These are phyloP conservation scores for Entomortierella chlamydospora DNA, from an alignment of 192 early-diverging fungal species.

Conservation along the genomic window DNA sequence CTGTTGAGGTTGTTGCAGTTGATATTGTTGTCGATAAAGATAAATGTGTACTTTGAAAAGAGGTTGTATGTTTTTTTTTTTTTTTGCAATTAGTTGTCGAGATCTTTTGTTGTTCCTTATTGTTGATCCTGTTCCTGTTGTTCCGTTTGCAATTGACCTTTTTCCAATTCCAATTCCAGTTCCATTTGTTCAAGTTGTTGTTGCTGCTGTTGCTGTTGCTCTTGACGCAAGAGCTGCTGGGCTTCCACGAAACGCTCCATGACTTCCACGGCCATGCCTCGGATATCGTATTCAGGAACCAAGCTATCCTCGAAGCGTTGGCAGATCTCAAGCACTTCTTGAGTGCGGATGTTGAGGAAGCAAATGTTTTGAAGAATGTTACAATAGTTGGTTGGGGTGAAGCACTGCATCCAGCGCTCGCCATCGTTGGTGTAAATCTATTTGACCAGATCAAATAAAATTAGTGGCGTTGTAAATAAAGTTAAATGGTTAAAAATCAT, in stretches of 20 bases:
- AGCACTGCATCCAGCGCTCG: neutral
- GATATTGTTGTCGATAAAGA: too few species aligned
- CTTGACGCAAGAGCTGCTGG: neutral
- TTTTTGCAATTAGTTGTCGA: too few species aligned
- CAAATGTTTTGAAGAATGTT: slow-evolving; percentile 19
- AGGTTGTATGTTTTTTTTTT: too few species aligned
- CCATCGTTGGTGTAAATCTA: slow-evolving; percentile 26
- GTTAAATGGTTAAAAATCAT: neutral
- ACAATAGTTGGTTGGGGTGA: slow-evolving; percentile 9
- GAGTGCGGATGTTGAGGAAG: slow-evolving; percentile 4
- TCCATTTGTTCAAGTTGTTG: neutral
- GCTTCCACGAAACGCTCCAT: too few species aligned
- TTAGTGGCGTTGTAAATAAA: neutral
- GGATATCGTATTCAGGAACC: too few species aligned
- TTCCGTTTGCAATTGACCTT: too few species aligned
- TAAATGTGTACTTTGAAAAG: too few species aligned
- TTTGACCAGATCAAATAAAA: neutral
- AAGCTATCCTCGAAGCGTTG: slow-evolving; percentile 18
- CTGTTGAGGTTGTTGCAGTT: too few species aligned
- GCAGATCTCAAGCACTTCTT: slow-evolving; percentile 14
- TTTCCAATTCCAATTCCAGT: too few species aligned
- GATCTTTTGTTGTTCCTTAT: too few species aligned
- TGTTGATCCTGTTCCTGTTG: too few species aligned
- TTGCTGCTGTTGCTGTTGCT: neutral
- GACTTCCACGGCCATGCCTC: too few species aligned